These are phyloP conservation scores for Penicillium flavigenum DNA, from an alignment of 495 filamentous ascomycete genomes.

Conservation along the genomic window DNA sequence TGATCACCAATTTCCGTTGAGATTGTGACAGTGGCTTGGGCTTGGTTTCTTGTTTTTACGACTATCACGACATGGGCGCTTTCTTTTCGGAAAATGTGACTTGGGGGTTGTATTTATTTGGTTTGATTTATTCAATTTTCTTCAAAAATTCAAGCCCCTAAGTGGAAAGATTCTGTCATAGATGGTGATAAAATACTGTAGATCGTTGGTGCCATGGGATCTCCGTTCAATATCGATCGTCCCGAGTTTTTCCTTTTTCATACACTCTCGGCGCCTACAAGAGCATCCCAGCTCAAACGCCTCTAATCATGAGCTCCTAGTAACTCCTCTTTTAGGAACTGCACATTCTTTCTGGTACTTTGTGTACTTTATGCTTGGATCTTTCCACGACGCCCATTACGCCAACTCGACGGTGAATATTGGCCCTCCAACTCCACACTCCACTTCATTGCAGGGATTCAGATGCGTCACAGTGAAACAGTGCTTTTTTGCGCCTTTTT, in stretches of 20 bases:
- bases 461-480: slow-evolving; percentile 26
- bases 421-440: slow-evolving; percentile 21
- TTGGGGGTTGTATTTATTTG: background rate
- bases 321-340: background rate
- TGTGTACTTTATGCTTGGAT: background rate
- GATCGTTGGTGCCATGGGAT: background rate
- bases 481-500: slow-evolving; percentile 12
- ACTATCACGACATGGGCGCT: slow-evolving; percentile 10
- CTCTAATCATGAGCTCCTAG: background rate
- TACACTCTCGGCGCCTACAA: slow-evolving; percentile 1
- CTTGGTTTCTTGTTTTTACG: slow-evolving; percentile 17
- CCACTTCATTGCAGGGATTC: slow-evolving; percentile 29
- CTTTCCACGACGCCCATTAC: background rate
- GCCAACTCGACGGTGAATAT: slow-evolving; percentile 1
- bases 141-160: background rate
- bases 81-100: background rate
- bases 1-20: slow-evolving; percentile 43
- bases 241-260: slow-evolving; percentile 18
- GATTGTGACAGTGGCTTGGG: slow-evolving; percentile 8
- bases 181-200: background rate
- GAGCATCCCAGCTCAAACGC: background rate
- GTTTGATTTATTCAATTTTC: background rate
- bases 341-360: background rate
- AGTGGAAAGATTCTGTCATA: background rate
- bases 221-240: slow-evolving; percentile 6